Conservation (phyloP, 345 rosid genomes). For the Isatis tinctoria region DNA sequence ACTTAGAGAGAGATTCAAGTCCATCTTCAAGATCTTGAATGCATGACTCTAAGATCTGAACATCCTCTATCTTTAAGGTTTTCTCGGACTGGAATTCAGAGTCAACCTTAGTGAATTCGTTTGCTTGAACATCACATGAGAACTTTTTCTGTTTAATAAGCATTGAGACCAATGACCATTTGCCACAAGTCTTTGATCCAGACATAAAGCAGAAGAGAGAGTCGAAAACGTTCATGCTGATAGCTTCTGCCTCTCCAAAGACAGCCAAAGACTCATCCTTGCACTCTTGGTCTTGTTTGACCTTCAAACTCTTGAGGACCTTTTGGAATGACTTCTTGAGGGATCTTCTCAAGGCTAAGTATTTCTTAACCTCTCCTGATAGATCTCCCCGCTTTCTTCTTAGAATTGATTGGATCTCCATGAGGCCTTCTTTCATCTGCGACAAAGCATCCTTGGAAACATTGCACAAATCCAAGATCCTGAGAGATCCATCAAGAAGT, state of each 20-base stretch:
- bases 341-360: slow-evolving; percentile 24
- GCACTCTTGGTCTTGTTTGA: background rate
- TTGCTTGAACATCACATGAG: background rate
- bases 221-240: slow-evolving; percentile 18
- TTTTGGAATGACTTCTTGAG: slow-evolving; percentile 29
- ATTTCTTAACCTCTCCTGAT: slow-evolving; percentile 21
- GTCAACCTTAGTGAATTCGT: slow-evolving; percentile 29
- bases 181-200: slow-evolving; percentile 16
- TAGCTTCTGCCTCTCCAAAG: slow-evolving; percentile 30
- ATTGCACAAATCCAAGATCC: slow-evolving; percentile 33
- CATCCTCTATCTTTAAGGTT: slow-evolving; percentile 10
- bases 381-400: slow-evolving; percentile 21
- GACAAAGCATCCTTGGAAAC: slow-evolving; percentile 35
- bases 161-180: slow-evolving; percentile 34
- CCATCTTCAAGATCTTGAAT: slow-evolving; percentile 43
- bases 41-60: slow-evolving; percentile 36
- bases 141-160: slow-evolving; percentile 10
- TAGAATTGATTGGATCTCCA: slow-evolving; percentile 34
- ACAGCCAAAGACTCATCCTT: background rate
- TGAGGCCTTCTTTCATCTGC: slow-evolving; percentile 29
- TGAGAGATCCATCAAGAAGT: slow-evolving; percentile 36
- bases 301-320: slow-evolving; percentile 13
- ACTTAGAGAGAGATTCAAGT: slow-evolving; percentile 30
- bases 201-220: slow-evolving; percentile 30
- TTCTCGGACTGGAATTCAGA: slow-evolving; percentile 11